A percentile compares a stretch with the other conserved stretches of the same genome.
phyloP scores from a whole-genome alignment of 2,329 filamentous ascomycete genomes.

The Blumeria graminis region DNA sequence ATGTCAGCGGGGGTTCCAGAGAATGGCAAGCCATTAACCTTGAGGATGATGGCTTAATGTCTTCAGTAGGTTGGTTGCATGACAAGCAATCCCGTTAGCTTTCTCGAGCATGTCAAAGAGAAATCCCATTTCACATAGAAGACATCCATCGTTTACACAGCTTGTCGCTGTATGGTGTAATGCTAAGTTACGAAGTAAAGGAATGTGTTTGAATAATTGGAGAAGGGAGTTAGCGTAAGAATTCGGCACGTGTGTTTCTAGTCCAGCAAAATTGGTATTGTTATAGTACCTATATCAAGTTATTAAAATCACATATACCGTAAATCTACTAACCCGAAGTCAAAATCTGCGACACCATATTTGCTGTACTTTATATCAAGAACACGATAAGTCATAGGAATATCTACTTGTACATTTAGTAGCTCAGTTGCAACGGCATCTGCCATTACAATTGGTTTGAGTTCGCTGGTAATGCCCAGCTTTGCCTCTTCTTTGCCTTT shows the following conservation, averaged over 20 bases:
- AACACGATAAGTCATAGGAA: constrained; percentile 72
- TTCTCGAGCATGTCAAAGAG: constrained; percentile 97
- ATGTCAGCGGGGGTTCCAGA: background rate
- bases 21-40: constrained; percentile 20
- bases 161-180: constrained; percentile 70
- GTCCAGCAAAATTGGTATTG: constrained; percentile 67
- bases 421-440: constrained; percentile 44
- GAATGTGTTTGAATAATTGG: constrained; percentile 79
- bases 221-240: constrained; percentile 86
- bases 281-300: constrained; percentile 54
- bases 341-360: constrained; percentile 97
- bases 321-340: constrained; percentile 46
- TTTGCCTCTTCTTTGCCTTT: constrained; percentile 46
- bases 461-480: constrained; percentile 20
- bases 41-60: constrained; percentile 66
- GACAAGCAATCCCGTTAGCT: constrained; percentile 77
- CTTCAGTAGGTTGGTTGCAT: constrained; percentile 85
- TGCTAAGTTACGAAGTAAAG: constrained; percentile 65
- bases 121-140: constrained; percentile 86
- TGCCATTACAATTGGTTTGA: constrained; percentile 26
- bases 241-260: constrained; percentile 92
- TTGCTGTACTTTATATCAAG: constrained; percentile 98
- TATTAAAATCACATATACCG: constrained; percentile 2
- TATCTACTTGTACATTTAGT: constrained; percentile 53
- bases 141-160: constrained; percentile 60